These are phyloP conservation scores for Amylocarpus encephaloides DNA, from an alignment of 2,329 filamentous ascomycete genomes.

Conservation along the genomic window DNA sequence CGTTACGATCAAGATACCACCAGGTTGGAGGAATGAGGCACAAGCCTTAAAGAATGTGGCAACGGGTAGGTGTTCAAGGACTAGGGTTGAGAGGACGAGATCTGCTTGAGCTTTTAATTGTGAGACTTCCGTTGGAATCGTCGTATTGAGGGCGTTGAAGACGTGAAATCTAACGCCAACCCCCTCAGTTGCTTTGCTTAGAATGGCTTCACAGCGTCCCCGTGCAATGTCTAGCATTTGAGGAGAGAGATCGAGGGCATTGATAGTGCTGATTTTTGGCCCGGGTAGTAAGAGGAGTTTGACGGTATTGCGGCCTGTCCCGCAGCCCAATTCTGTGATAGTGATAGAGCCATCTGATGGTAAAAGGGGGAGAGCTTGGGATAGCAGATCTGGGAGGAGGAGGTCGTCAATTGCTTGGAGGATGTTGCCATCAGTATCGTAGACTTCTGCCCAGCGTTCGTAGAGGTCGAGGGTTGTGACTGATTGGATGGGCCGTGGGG, in stretches of 20 bases:
- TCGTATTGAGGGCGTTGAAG: slow-evolving; percentile 24
- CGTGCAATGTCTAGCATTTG: slow-evolving; percentile 52
- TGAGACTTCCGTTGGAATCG: slow-evolving; percentile 16
- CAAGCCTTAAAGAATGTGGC: slow-evolving; percentile 43
- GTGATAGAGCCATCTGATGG: not conserved
- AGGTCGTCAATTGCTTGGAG: slow-evolving; percentile 56
- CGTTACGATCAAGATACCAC: slow-evolving; percentile 51
- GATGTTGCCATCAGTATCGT: slow-evolving; percentile 62
- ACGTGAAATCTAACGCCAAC: slow-evolving; percentile 14
- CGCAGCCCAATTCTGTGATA: slow-evolving; percentile 52
- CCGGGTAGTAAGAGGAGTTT: slow-evolving; percentile 36
- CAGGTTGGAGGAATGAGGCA: slow-evolving; percentile 37
- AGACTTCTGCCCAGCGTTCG: slow-evolving; percentile 45
- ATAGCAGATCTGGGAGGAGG: slow-evolving; percentile 46
- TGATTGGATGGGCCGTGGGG: slow-evolving; percentile 23
- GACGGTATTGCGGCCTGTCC: slow-evolving; percentile 57
- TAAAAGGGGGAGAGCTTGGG: slow-evolving; percentile 37
- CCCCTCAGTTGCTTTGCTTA: not conserved
- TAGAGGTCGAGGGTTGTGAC: slow-evolving; percentile 41
- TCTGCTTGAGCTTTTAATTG: slow-evolving; percentile 24
- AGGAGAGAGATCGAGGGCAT: slow-evolving; percentile 46
- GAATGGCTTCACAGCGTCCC: slow-evolving; percentile 9
- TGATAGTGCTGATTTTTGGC: slow-evolving; percentile 22
- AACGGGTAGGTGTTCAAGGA: slow-evolving; percentile 57
- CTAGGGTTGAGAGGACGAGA: slow-evolving; percentile 53